phyloP scores from a whole-genome alignment of 208 protist species.

The Novymonas esmeraldas region DNA sequence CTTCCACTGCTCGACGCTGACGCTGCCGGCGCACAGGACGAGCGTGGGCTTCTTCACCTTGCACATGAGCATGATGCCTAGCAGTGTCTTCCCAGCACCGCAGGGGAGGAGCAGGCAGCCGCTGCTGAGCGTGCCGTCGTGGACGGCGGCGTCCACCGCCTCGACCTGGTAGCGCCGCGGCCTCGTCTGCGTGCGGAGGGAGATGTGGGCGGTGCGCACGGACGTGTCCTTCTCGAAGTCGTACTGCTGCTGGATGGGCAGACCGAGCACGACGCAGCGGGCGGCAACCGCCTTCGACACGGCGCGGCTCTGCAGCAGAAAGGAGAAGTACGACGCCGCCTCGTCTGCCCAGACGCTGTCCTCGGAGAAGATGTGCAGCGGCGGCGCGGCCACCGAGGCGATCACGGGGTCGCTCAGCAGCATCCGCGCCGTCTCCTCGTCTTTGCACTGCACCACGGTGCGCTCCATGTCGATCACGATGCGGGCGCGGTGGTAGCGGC shows the following conservation, averaged over 20 bases:
- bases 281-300: conserved; percentile 68
- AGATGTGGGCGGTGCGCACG: conserved; percentile 64
- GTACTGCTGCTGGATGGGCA: conserved; percentile 88
- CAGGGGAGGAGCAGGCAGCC: conserved; percentile 99
- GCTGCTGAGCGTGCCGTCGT: conserved; percentile 70
- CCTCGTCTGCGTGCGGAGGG: conserved; percentile 69
- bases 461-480: conserved; percentile 67
- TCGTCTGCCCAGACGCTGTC: conserved; percentile 31
- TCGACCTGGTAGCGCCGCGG: conserved; percentile 85
- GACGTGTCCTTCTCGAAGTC: conserved; percentile 74
- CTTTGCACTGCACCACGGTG: conserved; percentile 73
- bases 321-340: conserved; percentile 28
- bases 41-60: conserved; percentile 96
- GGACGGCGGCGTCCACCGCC: conserved; percentile 72
- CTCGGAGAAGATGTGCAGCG: conserved; percentile 36
- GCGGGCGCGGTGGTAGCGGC: conserved; percentile 76
- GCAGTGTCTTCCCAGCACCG: conserved; percentile 99
- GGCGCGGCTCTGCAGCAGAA: conserved; percentile 61
- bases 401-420: conserved; percentile 63
- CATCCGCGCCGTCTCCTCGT: conserved; percentile 47
- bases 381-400: conserved; percentile 44
- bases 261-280: conserved; percentile 72
- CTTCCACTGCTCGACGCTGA: conserved; percentile 98
- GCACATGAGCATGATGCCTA: conserved; percentile 97
- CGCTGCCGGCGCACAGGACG: conserved; percentile 94